These are phyloP conservation scores for Hortiboletus campestris DNA, from an alignment of 768 basidiomycete genomes.

Conservation along the genomic window DNA sequence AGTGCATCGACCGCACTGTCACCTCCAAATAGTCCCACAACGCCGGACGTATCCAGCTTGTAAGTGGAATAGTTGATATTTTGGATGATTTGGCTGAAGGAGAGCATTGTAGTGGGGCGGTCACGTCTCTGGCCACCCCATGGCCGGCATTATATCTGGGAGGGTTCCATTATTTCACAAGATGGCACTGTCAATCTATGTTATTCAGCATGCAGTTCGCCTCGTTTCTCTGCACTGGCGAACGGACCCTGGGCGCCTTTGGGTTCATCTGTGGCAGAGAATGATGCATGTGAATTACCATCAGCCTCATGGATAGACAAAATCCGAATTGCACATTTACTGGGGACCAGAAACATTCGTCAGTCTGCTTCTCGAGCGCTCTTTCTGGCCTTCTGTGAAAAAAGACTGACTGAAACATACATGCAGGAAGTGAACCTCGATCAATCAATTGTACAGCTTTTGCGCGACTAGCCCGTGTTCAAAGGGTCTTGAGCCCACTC, in stretches of 20 bases:
- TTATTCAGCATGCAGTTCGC: neutral
- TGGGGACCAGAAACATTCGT: neutral
- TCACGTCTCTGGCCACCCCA: neutral
- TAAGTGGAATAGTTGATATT: constrained; percentile 10
- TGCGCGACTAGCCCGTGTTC: neutral
- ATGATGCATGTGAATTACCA: neutral
- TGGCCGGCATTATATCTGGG: constrained; percentile 8
- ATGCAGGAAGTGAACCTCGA: neutral
- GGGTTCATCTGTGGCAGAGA: neutral
- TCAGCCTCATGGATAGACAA: neutral
- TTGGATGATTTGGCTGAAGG: constrained; percentile 12
- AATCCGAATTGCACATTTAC: neutral
- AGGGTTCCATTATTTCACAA: neutral
- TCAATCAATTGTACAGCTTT: neutral
- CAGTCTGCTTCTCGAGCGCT: neutral
- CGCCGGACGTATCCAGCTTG: constrained; percentile 27
- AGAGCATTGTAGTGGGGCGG: constrained; percentile 10
- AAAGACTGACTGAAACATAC: neutral
- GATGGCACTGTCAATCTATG: neutral
- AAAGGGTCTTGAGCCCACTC: neutral
- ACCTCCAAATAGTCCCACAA: constrained; percentile 36
- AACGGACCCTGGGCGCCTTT: neutral
- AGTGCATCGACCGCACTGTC: constrained; percentile 32
- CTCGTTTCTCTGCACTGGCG: neutral
- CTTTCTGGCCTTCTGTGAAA: neutral